Evolutionary conservation across 257 asterid species (phyloP), one percentile per base, ranked within the genome.

Genomic region (Thymus quinquecostatus): DNA sequence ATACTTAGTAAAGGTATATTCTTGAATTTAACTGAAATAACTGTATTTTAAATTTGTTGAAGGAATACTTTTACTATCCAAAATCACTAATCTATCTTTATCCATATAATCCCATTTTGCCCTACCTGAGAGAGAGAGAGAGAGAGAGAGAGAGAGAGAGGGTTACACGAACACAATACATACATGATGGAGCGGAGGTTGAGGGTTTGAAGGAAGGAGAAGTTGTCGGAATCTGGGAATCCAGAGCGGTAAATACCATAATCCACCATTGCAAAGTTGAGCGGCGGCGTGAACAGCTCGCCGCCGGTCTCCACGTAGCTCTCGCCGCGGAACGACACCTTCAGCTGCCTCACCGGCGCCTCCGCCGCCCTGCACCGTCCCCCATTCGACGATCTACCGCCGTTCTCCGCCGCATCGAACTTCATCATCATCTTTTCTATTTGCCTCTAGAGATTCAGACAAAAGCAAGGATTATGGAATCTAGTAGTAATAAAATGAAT

Each of bases 251-350:
- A 90, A 68, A 90, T 81, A 64, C 92, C 97, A 48, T 73, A 63
- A 36, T 88, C 97, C 63, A 90, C 97, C 85, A 90, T 83, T 33
- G 96, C 82, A 34, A 90, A 90, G 79, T 90, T 90, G 68, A 90
- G 86, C 27, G 97, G 97, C 64, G 97, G 97, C 63, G 78, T 81
- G 69, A 83, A 84, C 11, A 83, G 72, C 64, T 69, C 87, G 7
- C 72, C 90, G 3, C 78, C 86, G 21, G 76, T 82, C n/a, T 69
- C 84, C 58, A 69, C 71, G 43, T 50, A 73, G 21, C 76, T 69
- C 71, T 82, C 73, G 72, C 76, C 56, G 60, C 74, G 28, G 57
- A 77, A 62, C 11, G 84, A 70, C 50, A 80, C 78, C 85, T 70
- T 76, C 73, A 68, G 30, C 54, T 73, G 69, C 79, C 60, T 68